These are phyloP conservation scores for Taxawa tesnikishii DNA, from an alignment of 2,329 filamentous ascomycete genomes.

Conservation along the genomic window DNA sequence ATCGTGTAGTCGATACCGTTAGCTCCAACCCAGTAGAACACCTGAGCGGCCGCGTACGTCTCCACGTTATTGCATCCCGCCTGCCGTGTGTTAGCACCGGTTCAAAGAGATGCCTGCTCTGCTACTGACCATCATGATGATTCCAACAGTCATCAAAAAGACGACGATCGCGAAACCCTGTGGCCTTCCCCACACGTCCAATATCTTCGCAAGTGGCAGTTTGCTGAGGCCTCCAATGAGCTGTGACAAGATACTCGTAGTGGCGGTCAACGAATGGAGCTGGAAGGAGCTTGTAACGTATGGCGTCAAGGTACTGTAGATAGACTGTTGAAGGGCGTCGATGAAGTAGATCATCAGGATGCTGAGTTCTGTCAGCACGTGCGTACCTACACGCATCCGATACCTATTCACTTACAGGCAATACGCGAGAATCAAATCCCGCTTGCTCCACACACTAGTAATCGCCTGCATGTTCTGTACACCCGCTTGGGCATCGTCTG, in stretches of 20 bases:
- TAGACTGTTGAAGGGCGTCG: conserved; percentile 33
- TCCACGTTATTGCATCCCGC: conserved; percentile 15
- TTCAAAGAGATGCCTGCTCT: too few relatives aligned
- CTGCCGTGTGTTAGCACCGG: too few relatives aligned
- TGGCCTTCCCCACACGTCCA: conserved; percentile 28
- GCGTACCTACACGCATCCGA: neutral
- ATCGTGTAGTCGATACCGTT: conserved; percentile 18
- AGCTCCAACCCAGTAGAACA: conserved; percentile 18
- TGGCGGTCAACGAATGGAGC: conserved; percentile 21
- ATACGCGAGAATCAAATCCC: conserved; percentile 24
- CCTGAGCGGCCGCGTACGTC: conserved; percentile 17
- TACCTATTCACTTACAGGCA: conserved; percentile 18
- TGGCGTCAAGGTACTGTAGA: conserved; percentile 25
- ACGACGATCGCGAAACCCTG: conserved; percentile 26
- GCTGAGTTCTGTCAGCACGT: conserved; percentile 13
- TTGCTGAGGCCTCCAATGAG: conserved; percentile 24
- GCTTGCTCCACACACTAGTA: conserved; percentile 26
- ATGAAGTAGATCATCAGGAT: conserved; percentile 38
- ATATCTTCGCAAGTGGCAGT: conserved; percentile 25
- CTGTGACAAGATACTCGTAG: conserved; percentile 22
- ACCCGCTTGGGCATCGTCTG: conserved; percentile 22
- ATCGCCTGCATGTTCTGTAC: conserved; percentile 27
- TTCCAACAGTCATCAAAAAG: conserved; percentile 9
- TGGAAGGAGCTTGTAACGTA: conserved; percentile 28
- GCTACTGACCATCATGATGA: conserved; percentile 19